Base-by-base conservation (phyloP, 78 protist genomes). In the Dictyostelium capitatum region DNA sequence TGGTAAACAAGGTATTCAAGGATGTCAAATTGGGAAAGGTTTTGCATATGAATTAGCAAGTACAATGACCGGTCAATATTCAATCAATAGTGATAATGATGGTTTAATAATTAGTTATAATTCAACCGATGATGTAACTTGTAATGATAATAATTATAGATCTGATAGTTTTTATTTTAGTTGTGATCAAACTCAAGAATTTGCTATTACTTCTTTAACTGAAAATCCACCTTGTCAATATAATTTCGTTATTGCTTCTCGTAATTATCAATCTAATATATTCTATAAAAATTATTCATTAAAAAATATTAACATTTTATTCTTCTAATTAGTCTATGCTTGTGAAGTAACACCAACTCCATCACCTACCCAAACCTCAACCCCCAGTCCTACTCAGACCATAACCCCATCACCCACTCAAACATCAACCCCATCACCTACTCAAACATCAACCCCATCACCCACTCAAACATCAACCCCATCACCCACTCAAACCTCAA, bases 211-310 rank as follows among this genome's bases (percentile, higher is more conserved):
- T 15, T 67, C 75, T 6, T 32, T 67, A 67, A 67, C 75, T 9
- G 50, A 67, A 32, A 67, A 67, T 12, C 75, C 75, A 25, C 75
- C 75, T 17, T 67, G 75, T 19, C 41, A 25, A 14, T 67, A 67
- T 67, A 67, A 67, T 67, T 67, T 67, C 30, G 25, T 67, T 67
- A 67, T 67, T 32, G n/a, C 25, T 15, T 28, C 75, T 9, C 32
- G 50, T 32, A 67, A 25, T 25, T 62, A 25, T 62, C 70, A 5
- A 62, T 8, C 8, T 57, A n/a, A n/a, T 57, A 25, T 62, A 6
- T 62, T 62, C 10, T 23, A 4, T 10, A n/a, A 25, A n/a, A 25
- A 25, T 56, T 56, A 19, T 17, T 17, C 3, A n/a, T 56, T 56
- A 19, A 19, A 11, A 20, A 53, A 53, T 20, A 57, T 12, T 57